Base-by-base conservation (phyloP, 306 rosid species). In the Malus sylvestris region DNA sequence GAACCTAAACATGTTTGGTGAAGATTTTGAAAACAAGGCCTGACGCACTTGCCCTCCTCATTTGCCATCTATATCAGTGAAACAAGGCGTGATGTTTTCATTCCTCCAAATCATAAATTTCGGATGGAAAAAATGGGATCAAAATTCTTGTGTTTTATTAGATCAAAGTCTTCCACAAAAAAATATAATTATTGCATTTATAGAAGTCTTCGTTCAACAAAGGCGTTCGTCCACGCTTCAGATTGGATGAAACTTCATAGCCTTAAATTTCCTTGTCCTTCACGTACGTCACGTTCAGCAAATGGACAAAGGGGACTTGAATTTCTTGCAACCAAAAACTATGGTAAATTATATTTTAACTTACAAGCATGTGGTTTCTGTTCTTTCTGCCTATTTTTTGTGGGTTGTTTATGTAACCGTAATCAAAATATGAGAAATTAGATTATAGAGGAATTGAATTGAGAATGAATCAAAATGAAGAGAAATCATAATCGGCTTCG, bases 1-100 rank as follows among this genome's bases (percentile, higher is more conserved):
- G 0, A 33, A 33, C 1, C 0, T 33, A 5, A 1, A 5, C 3
- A 2, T 1, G 7, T 33, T 33, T 1, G 38, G 7, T 5, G 7
- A 1, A 5, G 6, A 33, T 33, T 33, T 33, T 33, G 5, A 33
- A 33, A 33, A 27, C 3, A 27, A 27, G 29, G 29, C 29, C 29
- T 27, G 38, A 33, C 7, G 38, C 38, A 33, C 38, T 33, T 1
- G 7, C 38, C 7, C 7, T 33, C 38, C 59, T 6, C 20, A 20
- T 61, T 27, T 2, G 15, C 29, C 6, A 40, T 62, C 40, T 13
- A 6, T 13, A 29, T 29, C 67, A 29, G 19, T 62, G 38, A 62
- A 62, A 3, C 32, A 18, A 11, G 16, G 25, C n/a, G 40, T 62
- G 38, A 10, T 5, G 67, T 16, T 62, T 12, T 12, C 11, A 6